Evolutionary conservation across 441 rosid genomes (phyloP).

Genomic region (Croton laevigatus): DNA sequence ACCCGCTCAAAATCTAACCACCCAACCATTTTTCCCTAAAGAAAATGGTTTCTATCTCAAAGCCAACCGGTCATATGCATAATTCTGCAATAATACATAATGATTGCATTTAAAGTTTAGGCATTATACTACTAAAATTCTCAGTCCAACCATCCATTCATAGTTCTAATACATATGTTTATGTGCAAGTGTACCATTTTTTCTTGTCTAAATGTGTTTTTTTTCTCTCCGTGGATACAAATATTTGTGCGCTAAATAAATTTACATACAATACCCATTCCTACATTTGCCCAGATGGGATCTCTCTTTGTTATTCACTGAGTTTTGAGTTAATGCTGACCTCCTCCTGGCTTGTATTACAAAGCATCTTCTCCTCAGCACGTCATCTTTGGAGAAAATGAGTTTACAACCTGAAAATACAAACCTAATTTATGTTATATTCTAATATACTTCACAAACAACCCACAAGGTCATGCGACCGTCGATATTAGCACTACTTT

Average conservation of each 20-base stretch:
- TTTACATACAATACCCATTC: slow-evolving; percentile 24
- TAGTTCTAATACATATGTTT: not conserved
- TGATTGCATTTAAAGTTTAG: not conserved
- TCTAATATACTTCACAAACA: not conserved
- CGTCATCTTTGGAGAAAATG: slow-evolving; percentile 39
- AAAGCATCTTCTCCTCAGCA: slow-evolving; percentile 40
- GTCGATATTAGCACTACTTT: not conserved
- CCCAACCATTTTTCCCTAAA: no score
- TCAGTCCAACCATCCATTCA: slow-evolving; percentile 26
- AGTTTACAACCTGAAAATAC: slow-evolving; percentile 31
- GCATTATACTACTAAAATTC: slow-evolving; percentile 12
- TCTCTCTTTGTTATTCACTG: slow-evolving; percentile 13
- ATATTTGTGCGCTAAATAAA: slow-evolving; percentile 19
- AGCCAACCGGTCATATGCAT: no score
- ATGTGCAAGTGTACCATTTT: not conserved
- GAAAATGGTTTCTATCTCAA: no score
- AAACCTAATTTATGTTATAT: not conserved
- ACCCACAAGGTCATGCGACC: not conserved
- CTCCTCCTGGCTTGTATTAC: slow-evolving; percentile 14
- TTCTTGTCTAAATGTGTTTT: not conserved
- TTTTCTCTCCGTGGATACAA: slow-evolving; percentile 10
- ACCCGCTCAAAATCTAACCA: no score
- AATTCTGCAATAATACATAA: no score
- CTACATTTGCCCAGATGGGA: slow-evolving; percentile 23
- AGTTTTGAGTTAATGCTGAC: slow-evolving; percentile 1